Base-by-base conservation (phyloP, 2,329 filamentous ascomycete genomes). In the Apiospora saccharicola region DNA sequence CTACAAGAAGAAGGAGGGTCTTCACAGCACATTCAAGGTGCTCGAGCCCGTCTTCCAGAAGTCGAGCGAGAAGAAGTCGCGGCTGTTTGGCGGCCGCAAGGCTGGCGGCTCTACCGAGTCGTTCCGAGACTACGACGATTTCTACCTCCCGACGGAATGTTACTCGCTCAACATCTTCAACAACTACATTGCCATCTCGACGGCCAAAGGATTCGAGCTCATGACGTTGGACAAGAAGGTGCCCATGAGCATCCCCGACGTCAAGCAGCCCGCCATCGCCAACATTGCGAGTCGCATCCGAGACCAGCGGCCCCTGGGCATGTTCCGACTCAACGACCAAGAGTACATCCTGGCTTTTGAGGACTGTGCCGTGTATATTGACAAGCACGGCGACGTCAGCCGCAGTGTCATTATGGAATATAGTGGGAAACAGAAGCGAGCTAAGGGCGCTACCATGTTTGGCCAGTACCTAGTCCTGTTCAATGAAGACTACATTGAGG, bases 371-470 rank as follows among this genome's bases (percentile, higher is more conserved):
- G 95, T 99, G 12, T 99, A 98, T 79, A 93, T 98, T 80, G 97
- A 99, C 86, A 98, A 98, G 83, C 95, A 98, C 82, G 96, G 96
- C 76, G 96, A 99, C 74, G 94, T 99, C 41, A 96, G 92, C 51
- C 93, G 97, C 67, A 94, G 93, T 41, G 94, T 98, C 72, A 95
- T 98, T 79, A 98, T 99, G 95, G 95, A 98, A 80, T 99, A 98
- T 81, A 96, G 97, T n/a, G 96, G 96, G 76, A 96, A 93, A 78
- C 88, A 90, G 80, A 90, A 90, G 82, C 90, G 90, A 81, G 96
- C 96, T 1, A 92, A 92, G 74, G 90, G 91, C 16, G 95, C 95
- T 1, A 96, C 95, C 74, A 92, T 98, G 84, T 97, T 94, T 77
- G 95, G 95, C 1, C 93, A 95, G 72, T 98, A 98, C 81, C 89